phyloP scores from a whole-genome alignment of 108 stramenopile genomes.

The Nitzschia sp. region DNA sequence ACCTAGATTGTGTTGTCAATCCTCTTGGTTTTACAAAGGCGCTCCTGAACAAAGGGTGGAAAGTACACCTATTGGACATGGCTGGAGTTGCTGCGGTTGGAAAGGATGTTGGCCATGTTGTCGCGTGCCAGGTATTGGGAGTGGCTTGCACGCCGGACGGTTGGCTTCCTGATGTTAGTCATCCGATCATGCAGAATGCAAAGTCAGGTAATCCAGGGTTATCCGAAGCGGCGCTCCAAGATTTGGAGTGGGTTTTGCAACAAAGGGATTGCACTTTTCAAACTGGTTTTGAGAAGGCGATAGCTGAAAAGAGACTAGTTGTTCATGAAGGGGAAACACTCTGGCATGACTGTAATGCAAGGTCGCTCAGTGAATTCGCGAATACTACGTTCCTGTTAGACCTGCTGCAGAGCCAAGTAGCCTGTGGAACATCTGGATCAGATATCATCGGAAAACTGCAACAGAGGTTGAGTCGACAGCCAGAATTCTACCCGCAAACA shows the following conservation, averaged over 20 bases:
- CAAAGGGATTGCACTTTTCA: conserved; percentile 28
- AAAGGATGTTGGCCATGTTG: conserved; percentile 23
- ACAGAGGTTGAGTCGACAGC: neutral
- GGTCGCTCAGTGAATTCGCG: neutral
- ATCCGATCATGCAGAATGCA: conserved; percentile 11
- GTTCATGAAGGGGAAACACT: conserved; percentile 17
- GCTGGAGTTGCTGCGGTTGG: conserved; percentile 8
- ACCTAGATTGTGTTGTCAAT: conserved; percentile 30
- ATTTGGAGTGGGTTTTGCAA: conserved; percentile 21
- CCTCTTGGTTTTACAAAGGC: conserved; percentile 23
- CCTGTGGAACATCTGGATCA: conserved; percentile 1
- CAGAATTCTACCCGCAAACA: too few species aligned
- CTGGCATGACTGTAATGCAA: conserved; percentile 2
- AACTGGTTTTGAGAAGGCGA: neutral
- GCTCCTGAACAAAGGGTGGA: neutral
- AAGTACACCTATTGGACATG: conserved; percentile 29
- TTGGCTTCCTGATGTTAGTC: conserved; percentile 15
- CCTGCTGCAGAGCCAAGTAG: conserved; percentile 20
- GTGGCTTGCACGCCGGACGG: conserved; percentile 8
- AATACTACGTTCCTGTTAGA: conserved; percentile 21
- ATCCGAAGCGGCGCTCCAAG: conserved; percentile 1
- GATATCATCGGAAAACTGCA: neutral
- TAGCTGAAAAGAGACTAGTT: neutral
- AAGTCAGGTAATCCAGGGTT: conserved; percentile 28
- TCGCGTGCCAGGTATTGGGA: conserved; percentile 19